Percentiles rank a stretch among this genome's conserved stretches.
phyloP scores from a whole-genome alignment of 2,329 filamentous ascomycete species.

The Pseudogymnoascus pannorum region DNA sequence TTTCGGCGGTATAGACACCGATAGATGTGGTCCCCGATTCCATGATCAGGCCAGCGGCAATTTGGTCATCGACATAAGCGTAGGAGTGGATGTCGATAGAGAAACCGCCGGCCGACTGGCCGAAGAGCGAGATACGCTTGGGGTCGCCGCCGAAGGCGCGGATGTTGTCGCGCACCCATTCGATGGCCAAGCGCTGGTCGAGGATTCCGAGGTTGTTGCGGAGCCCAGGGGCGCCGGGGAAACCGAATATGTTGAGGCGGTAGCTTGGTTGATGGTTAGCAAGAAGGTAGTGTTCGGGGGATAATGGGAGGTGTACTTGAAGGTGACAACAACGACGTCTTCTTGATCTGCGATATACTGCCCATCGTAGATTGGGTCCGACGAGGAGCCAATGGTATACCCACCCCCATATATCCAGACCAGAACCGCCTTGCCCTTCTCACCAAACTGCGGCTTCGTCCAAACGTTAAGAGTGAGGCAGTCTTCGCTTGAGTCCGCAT shows the following conservation, averaged over 20 bases:
- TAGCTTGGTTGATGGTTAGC: constrained; percentile 29
- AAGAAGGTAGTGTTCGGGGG: constrained; percentile 17
- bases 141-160: constrained; percentile 50
- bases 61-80: constrained; percentile 27
- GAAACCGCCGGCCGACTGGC: constrained; percentile 36
- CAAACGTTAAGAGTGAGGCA: constrained; percentile 24
- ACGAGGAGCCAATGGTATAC: constrained; percentile 33
- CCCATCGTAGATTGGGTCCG: constrained; percentile 36
- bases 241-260: constrained; percentile 30
- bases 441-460: constrained; percentile 14
- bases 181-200: constrained; percentile 50
- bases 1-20: background rate
- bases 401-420: constrained; percentile 41
- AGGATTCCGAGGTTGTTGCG: constrained; percentile 40
- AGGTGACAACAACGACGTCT: constrained; percentile 39
- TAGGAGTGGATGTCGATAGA: constrained; percentile 36
- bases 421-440: constrained; percentile 34
- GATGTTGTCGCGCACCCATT: constrained; percentile 53
- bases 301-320: constrained; percentile 36
- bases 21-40: constrained; percentile 17
- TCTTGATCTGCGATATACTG: constrained; percentile 36
- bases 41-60: constrained; percentile 21
- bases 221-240: constrained; percentile 18
- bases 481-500: constrained; percentile 17
- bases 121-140: constrained; percentile 25